Conservation (phyloP, 1,139 yeast species). For the Saccharomyces pastorianus region DNA sequence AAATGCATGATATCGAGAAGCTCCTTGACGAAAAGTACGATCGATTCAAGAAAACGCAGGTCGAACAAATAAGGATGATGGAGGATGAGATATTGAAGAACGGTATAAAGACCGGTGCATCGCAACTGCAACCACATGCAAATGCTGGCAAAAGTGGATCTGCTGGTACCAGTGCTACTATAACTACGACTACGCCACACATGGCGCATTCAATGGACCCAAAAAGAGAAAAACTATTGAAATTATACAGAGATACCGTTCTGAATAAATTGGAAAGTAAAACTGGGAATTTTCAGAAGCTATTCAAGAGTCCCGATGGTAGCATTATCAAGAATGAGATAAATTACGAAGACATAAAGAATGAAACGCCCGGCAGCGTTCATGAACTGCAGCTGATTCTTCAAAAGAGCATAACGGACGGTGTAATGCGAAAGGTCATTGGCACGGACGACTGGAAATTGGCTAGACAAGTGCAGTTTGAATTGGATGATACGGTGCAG, state of each 20-base stretch:
- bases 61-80: slow-evolving; percentile 12
- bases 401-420: slow-evolving; percentile 27
- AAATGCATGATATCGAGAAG: slow-evolving; percentile 20
- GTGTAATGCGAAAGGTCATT: slow-evolving; percentile 21
- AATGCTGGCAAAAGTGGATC: slow-evolving; percentile 2
- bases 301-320: slow-evolving; percentile 8
- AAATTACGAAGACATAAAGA: slow-evolving; percentile 21
- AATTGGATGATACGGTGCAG: slow-evolving; percentile 30
- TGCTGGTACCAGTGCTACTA: slow-evolving; percentile 1
- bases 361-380: slow-evolving; percentile 26
- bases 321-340: slow-evolving; percentile 16
- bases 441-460: slow-evolving; percentile 21
- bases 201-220: slow-evolving; percentile 13
- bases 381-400: slow-evolving; percentile 27
- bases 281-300: slow-evolving; percentile 12
- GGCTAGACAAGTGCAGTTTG: slow-evolving; percentile 26
- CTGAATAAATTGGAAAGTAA: slow-evolving; percentile 25
- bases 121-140: slow-evolving; percentile 2
- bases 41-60: slow-evolving; percentile 13
- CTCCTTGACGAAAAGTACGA: slow-evolving; percentile 15
- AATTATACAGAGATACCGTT: slow-evolving; percentile 29
- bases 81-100: slow-evolving; percentile 17
- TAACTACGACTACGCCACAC: slow-evolving; percentile 1
- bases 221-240: slow-evolving; percentile 25
- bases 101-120: not conserved